Percentiles rank a stretch among this genome's conserved stretches.
Conservation (phyloP, 2,329 filamentous ascomycete species). For the Hypoxylon sp. region DNA sequence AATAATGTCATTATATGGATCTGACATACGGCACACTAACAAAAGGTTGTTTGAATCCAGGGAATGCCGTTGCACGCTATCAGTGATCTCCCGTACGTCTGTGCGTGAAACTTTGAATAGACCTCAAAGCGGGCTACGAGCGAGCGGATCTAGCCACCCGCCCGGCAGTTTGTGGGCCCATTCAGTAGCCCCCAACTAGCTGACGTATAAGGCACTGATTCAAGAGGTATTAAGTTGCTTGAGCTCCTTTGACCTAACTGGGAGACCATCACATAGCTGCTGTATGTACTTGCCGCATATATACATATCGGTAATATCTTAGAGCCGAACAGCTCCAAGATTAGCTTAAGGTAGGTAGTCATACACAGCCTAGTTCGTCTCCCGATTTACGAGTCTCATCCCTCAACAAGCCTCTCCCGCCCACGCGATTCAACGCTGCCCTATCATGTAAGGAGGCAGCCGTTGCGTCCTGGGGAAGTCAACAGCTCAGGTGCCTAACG, state of each 20-base stretch:
- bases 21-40: conserved; percentile 20
- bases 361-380: neutral
- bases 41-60: neutral
- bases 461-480: neutral
- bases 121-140: conserved; percentile 25
- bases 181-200: conserved; percentile 18
- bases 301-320: neutral
- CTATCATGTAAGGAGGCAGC: conserved; percentile 2
- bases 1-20: conserved; percentile 9
- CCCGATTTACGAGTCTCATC: neutral
- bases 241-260: neutral
- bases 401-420: neutral
- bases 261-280: neutral
- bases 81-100: conserved; percentile 31
- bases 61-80: conserved; percentile 27
- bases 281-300: neutral
- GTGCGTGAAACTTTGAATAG: conserved; percentile 38
- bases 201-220: neutral
- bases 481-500: neutral
- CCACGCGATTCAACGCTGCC: neutral
- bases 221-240: neutral
- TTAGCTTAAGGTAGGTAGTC: neutral
- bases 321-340: neutral
- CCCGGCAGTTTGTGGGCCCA: conserved; percentile 20
- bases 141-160: conserved; percentile 24